phyloP scores from a whole-genome alignment of 73 alveolate species.

The Tetrahymena elliotti region DNA sequence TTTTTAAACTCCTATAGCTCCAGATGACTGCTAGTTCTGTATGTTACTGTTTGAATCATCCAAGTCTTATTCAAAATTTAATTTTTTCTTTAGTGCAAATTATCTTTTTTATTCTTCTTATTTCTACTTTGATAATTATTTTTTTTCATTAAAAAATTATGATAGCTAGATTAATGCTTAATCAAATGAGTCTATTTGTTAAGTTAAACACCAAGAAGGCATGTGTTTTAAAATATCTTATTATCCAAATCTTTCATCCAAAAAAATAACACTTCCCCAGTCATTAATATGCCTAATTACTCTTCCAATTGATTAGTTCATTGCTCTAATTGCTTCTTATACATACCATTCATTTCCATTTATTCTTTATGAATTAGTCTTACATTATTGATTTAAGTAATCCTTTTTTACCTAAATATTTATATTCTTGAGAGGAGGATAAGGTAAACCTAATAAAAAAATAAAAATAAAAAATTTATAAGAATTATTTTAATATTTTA shows the following conservation, averaged over 20 bases:
- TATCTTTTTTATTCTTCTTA: neutral
- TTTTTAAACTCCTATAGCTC: neutral
- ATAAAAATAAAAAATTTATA: neutral
- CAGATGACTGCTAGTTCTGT: neutral
- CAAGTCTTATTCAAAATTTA: neutral
- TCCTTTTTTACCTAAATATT: constrained; percentile 73
- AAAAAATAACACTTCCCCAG: constrained; percentile 57
- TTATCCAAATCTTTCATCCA: neutral
- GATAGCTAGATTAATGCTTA: neutral
- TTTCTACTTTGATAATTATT: neutral
- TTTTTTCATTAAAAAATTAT: neutral
- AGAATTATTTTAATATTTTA: neutral
- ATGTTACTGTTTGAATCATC: too few relatives aligned
- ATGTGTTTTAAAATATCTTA: neutral
- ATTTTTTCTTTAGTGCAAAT: neutral
- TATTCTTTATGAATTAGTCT: constrained; percentile 41
- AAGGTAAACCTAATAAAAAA: constrained; percentile 64
- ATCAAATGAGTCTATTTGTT: neutral
- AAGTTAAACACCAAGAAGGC: neutral
- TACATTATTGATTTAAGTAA: constrained; percentile 57
- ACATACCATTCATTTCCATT: constrained; percentile 89
- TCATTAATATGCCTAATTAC: constrained; percentile 92
- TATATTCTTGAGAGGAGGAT: constrained; percentile 84
- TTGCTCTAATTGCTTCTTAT: constrained; percentile 83
- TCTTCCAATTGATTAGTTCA: constrained; percentile 94